These are phyloP conservation scores for Tripidium arundinaceum DNA, from an alignment of 202 grass and related monocot genomes.

Conservation along the genomic window DNA sequence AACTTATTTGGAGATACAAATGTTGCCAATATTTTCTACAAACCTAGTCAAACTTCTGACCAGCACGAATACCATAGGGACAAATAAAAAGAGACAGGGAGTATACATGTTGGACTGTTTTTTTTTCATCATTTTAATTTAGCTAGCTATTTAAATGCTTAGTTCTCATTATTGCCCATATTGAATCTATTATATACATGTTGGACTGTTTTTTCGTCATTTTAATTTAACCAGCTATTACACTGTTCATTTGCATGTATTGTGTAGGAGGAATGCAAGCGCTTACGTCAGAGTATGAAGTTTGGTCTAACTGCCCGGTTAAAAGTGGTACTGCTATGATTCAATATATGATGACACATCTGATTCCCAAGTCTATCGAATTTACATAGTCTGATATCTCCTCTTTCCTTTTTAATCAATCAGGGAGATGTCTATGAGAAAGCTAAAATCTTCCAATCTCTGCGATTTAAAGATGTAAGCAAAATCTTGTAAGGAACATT, in stretches of 20 bases:
- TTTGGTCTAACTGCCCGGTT: conserved; percentile 60
- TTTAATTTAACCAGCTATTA: background rate
- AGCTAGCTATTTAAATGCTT: conserved; percentile 6
- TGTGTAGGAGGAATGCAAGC: conserved; percentile 90
- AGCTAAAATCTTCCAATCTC: conserved; percentile 63
- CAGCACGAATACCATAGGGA: too few species aligned
- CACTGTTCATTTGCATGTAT: conserved; percentile 38
- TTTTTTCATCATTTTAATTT: background rate
- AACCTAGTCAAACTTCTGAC: too few species aligned
- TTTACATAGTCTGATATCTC: conserved; percentile 32
- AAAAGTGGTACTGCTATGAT: conserved; percentile 83
- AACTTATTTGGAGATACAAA: too few species aligned
- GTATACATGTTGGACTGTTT: background rate
- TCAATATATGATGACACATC: conserved; percentile 14
- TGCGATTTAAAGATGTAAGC: conserved; percentile 85
- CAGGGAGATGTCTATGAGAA: conserved; percentile 80
- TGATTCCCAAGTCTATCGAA: conserved; percentile 6
- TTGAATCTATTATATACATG: background rate
- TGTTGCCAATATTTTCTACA: too few species aligned
- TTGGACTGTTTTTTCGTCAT: background rate
- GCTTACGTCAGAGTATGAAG: conserved; percentile 79
- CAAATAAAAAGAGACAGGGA: too few species aligned
- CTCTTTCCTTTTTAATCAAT: conserved; percentile 19
- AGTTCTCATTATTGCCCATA: background rate
- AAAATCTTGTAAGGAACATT: conserved; percentile 1